Evolutionary conservation across 2,329 filamentous ascomycete genomes (phyloP).

Genomic region (Nemania abortiva): DNA sequence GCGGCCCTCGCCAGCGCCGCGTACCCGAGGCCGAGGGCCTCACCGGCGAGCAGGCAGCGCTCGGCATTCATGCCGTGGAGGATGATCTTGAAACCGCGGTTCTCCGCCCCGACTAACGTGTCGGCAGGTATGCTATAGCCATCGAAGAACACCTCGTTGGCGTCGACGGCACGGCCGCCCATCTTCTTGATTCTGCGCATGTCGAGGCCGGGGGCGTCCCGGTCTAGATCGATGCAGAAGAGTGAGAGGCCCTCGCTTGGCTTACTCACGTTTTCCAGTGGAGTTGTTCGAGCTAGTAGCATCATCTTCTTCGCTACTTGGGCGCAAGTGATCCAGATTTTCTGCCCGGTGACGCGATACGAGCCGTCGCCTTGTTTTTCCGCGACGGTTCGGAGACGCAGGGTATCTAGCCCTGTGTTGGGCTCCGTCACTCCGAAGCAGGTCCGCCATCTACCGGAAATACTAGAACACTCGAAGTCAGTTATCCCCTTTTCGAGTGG

Average conservation of each 20-base stretch:
- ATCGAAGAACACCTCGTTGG: slow-evolving; percentile 91
- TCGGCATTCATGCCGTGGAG: slow-evolving; percentile 86
- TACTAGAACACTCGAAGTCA: too few relatives aligned
- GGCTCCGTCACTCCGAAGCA: slow-evolving; percentile 92
- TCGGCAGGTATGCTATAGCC: slow-evolving; percentile 75
- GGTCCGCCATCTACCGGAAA: slow-evolving; percentile 75
- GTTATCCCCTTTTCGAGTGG: too few relatives aligned
- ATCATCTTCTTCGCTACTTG: slow-evolving; percentile 89
- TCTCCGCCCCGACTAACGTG: slow-evolving; percentile 77
- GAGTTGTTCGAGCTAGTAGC: slow-evolving; percentile 80
- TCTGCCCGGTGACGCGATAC: slow-evolving; percentile 80
- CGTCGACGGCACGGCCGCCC: slow-evolving; percentile 84
- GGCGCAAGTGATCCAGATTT: slow-evolving; percentile 90
- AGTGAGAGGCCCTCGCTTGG: slow-evolving; percentile 81
- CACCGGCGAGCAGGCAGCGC: slow-evolving; percentile 79
- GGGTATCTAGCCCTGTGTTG: slow-evolving; percentile 81
- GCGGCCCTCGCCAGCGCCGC: slow-evolving; percentile 73
- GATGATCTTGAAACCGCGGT: slow-evolving; percentile 82
- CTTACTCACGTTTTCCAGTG: slow-evolving; percentile 74
- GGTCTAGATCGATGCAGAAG: slow-evolving; percentile 83
- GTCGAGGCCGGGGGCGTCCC: slow-evolving; percentile 68
- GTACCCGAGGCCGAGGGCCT: slow-evolving; percentile 84
- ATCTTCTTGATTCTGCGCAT: slow-evolving; percentile 84
- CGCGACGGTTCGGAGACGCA: slow-evolving; percentile 76
- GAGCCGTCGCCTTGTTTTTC: slow-evolving; percentile 63